phyloP scores from a whole-genome alignment of 805 yeast species.

The Candida berthetii region DNA sequence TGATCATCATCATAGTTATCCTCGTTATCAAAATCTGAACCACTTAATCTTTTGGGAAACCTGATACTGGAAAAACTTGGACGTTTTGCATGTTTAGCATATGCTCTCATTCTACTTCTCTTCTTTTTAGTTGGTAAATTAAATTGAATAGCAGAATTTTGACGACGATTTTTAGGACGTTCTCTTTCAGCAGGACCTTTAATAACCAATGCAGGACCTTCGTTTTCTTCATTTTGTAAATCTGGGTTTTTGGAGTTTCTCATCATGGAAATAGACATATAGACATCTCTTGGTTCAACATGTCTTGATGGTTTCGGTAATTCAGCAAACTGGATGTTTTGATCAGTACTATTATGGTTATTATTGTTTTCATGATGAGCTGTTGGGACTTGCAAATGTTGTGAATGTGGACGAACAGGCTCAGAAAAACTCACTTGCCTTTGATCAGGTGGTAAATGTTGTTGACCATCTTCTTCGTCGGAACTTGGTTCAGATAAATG shows the following conservation, averaged over 20 bases:
- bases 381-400: background rate
- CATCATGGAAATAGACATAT: conserved; percentile 76
- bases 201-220: conserved; percentile 75
- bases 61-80: conserved; percentile 8
- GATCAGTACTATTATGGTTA: background rate
- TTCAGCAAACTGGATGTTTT: conserved; percentile 17
- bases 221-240: conserved; percentile 38
- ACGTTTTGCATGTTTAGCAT: conserved; percentile 3
- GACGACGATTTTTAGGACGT: conserved; percentile 15
- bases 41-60: conserved; percentile 13
- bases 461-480: conserved; percentile 8
- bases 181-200: conserved; percentile 74
- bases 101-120: conserved; percentile 10
- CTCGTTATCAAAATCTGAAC: too few species aligned
- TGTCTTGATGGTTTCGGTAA: conserved; percentile 23
- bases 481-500: conserved; percentile 17
- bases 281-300: conserved; percentile 81
- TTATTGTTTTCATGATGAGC: conserved; percentile 6
- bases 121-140: conserved; percentile 8
- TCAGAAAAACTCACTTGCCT: background rate
- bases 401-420: background rate
- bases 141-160: conserved; percentile 22
- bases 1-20: conserved; percentile 2
- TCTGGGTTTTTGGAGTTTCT: conserved; percentile 42
- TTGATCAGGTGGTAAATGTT: background rate